These are phyloP conservation scores for Keqinozyma sinolaborantium DNA, from an alignment of 1,139 yeast species.

Conservation along the genomic window DNA sequence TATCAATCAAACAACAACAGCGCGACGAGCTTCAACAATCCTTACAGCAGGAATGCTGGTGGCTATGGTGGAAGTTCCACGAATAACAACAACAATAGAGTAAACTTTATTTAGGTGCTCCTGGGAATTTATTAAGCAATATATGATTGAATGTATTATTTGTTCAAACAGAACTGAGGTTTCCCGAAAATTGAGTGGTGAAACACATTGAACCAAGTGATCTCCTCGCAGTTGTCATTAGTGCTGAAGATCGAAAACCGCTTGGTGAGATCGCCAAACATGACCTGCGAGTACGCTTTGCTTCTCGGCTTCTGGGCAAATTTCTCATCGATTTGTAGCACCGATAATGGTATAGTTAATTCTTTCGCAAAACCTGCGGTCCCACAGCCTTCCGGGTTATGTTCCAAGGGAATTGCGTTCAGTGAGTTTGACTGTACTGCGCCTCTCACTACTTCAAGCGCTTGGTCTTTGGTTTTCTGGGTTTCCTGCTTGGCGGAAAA, in stretches of 20 bases:
- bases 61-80: conserved; percentile 8
- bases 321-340: conserved; percentile 13
- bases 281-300: conserved; percentile 22
- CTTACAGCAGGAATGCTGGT: conserved; percentile 11
- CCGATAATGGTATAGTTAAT: conserved; percentile 20
- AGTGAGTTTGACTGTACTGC: no score
- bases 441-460: neutral
- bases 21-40: conserved; percentile 13
- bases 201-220: conserved; percentile 48
- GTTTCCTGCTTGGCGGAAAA: conserved; percentile 11
- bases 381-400: neutral
- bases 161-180: conserved; percentile 34
- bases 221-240: conserved; percentile 34
- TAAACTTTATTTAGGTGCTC: conserved; percentile 14
- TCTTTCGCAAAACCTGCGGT: conserved; percentile 1
- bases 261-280: conserved; percentile 5
- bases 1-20: conserved; percentile 8
- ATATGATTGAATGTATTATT: neutral
- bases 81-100: conserved; percentile 12
- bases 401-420: neutral
- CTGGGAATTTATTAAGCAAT: neutral
- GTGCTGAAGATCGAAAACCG: conserved; percentile 15
- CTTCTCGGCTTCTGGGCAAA: conserved; percentile 18
- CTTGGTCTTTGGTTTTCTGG: conserved; percentile 6
- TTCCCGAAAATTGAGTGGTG: conserved; percentile 48